Percentiles rank a stretch among this genome's conserved stretches.
Evolutionary conservation across 2,329 filamentous ascomycete species (phyloP).

Genomic region (Remersonia thermophila): DNA sequence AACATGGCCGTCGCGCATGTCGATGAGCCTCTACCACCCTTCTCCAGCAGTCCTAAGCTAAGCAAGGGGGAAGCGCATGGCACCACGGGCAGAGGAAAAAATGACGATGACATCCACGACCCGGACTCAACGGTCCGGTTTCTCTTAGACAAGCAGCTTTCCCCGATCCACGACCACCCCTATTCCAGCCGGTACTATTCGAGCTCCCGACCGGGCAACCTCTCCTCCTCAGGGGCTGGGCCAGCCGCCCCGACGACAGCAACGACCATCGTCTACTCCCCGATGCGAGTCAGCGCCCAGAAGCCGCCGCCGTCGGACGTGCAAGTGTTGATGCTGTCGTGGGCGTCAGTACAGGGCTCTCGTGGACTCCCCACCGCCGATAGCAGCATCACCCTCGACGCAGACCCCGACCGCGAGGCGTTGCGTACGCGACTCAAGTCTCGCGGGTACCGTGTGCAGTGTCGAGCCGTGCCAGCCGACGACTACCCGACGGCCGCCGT

Average conservation of each 20-base stretch:
- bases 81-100: no score
- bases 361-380: no score
- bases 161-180: background rate
- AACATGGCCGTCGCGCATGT: background rate
- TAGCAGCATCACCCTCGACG: no score
- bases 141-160: no score
- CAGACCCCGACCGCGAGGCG: background rate
- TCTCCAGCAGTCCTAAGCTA: no score
- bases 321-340: slow-evolving; percentile 12
- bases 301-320: slow-evolving; percentile 8
- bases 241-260: background rate
- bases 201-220: background rate
- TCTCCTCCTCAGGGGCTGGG: background rate
- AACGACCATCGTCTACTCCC: slow-evolving; percentile 1
- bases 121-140: no score
- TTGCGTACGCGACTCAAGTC: slow-evolving; percentile 12
- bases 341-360: slow-evolving; percentile 1
- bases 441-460: slow-evolving; percentile 14
- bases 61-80: no score
- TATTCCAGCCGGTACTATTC: background rate
- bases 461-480: slow-evolving; percentile 10
- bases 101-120: no score
- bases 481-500: slow-evolving; percentile 14
- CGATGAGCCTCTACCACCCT: no score
- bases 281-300: background rate